These are phyloP conservation scores for Hypoxylon sp. DNA, from an alignment of 2,329 filamentous ascomycete genomes.

Conservation along the genomic window DNA sequence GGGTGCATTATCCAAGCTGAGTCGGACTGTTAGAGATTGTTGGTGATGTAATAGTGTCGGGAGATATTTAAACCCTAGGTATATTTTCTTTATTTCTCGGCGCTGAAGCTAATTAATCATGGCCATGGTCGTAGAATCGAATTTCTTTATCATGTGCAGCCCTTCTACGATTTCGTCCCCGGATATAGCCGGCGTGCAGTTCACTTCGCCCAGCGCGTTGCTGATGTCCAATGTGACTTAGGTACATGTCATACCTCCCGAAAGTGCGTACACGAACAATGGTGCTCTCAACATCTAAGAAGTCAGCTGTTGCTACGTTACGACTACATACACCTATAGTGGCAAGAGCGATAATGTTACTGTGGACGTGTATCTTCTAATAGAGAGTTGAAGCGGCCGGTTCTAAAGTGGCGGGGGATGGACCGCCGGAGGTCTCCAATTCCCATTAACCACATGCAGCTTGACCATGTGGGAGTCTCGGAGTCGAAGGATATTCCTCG, in stretches of 20 bases:
- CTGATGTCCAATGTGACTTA: conserved; percentile 29
- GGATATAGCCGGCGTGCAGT: conserved; percentile 20
- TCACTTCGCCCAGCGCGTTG: conserved; percentile 26
- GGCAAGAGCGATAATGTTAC: conserved; percentile 28
- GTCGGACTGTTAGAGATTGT: too few species aligned
- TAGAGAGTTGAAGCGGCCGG: conserved; percentile 51
- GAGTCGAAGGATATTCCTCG: conserved; percentile 45
- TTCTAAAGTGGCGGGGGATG: conserved; percentile 54
- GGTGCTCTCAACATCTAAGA: conserved; percentile 19
- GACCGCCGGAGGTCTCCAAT: conserved; percentile 44
- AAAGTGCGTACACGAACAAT: conserved; percentile 27
- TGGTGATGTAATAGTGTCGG: too few species aligned
- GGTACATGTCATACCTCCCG: conserved; percentile 20
- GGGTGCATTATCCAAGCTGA: too few species aligned
- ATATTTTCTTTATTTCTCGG: too few species aligned
- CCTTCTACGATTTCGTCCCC: conserved; percentile 27
- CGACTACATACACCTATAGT: conserved; percentile 32
- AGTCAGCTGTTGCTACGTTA: conserved; percentile 36
- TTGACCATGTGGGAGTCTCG: conserved; percentile 32
- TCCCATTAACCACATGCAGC: conserved; percentile 11
- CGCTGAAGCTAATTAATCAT: background rate
- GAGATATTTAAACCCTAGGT: background rate
- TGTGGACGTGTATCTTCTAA: conserved; percentile 29
- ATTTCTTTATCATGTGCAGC: conserved; percentile 27
- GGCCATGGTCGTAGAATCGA: background rate